These are phyloP conservation scores for Populus ilicifolia DNA, from an alignment of 345 rosid species.

Conservation along the genomic window DNA sequence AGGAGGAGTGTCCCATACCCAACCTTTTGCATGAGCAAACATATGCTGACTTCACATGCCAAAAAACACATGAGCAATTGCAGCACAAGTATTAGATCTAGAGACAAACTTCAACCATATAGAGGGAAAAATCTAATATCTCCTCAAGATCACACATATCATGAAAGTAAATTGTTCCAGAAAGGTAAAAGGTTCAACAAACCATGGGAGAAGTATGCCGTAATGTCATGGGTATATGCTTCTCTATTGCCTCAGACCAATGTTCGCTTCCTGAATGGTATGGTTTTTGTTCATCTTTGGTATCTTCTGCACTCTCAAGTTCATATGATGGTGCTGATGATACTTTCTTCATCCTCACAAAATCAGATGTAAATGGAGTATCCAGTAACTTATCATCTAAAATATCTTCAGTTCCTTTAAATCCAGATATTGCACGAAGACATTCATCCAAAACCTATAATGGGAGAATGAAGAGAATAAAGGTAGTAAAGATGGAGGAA, in stretches of 20 bases:
- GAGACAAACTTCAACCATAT: neutral
- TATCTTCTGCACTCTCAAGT: conserved; percentile 37
- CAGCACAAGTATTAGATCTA: neutral
- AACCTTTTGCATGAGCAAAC: too few relatives aligned
- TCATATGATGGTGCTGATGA: conserved; percentile 90
- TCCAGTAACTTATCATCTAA: conserved; percentile 59
- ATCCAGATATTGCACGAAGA: conserved; percentile 90
- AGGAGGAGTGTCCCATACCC: too few relatives aligned
- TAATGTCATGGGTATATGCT: conserved; percentile 61
- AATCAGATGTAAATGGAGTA: conserved; percentile 79
- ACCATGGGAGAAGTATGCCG: conserved; percentile 72
- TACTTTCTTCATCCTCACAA: conserved; percentile 59
- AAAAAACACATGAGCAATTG: too few relatives aligned
- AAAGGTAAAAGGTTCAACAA: conserved; percentile 29
- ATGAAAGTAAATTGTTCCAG: neutral
- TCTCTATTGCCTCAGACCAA: conserved; percentile 72
- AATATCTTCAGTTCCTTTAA: conserved; percentile 85
- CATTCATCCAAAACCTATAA: conserved; percentile 84
- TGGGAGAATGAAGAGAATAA: conserved; percentile 4
- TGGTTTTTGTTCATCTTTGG: conserved; percentile 35
- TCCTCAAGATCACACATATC: neutral
- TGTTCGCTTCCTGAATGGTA: conserved; percentile 51
- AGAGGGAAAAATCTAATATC: neutral
- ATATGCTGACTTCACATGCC: too few relatives aligned
- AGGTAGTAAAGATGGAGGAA: neutral